Conservation (phyloP, 1,284 basidiomycete genomes). For the Trichosporon sp. region DNA sequence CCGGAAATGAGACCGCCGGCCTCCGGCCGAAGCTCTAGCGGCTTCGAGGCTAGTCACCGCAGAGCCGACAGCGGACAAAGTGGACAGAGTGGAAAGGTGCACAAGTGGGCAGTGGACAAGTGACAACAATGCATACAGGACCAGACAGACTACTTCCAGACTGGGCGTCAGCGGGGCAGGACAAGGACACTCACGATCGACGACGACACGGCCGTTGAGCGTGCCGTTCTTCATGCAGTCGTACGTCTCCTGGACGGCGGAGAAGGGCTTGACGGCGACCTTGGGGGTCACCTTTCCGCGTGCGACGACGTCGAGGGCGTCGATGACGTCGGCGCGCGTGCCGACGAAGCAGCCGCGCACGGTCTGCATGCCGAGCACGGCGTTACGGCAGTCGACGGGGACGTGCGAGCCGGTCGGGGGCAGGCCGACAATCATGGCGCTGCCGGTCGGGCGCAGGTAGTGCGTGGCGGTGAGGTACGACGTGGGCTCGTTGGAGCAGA, state of each 20-base stretch:
- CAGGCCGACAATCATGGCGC: conserved; percentile 69
- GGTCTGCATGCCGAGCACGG: conserved; percentile 64
- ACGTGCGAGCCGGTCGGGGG: conserved; percentile 57
- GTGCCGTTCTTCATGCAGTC: conserved; percentile 12
- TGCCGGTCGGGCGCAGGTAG: conserved; percentile 61
- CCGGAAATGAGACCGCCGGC: no score
- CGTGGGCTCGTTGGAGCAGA: conserved; percentile 52
- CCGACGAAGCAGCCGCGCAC: conserved; percentile 73
- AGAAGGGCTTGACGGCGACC: conserved; percentile 55
- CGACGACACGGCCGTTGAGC: conserved; percentile 11
- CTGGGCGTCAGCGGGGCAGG: not conserved
- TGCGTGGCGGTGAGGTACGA: conserved; percentile 61
- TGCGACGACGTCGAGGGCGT: conserved; percentile 69
- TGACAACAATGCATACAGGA: not conserved
- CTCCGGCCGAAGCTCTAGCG: no score
- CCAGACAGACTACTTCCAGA: conserved; percentile 3
- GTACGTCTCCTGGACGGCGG: conserved; percentile 50
- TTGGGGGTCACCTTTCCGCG: conserved; percentile 61
- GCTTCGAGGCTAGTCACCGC: no score
- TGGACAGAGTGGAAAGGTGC: no score
- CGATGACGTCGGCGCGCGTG: conserved; percentile 63
- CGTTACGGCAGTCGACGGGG: conserved; percentile 61
- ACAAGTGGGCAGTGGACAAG: no score
- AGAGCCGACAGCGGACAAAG: no score
- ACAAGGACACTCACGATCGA: conserved; percentile 12